phyloP scores from a whole-genome alignment of 139 green algal species.

The Coccomyxa sp. region DNA sequence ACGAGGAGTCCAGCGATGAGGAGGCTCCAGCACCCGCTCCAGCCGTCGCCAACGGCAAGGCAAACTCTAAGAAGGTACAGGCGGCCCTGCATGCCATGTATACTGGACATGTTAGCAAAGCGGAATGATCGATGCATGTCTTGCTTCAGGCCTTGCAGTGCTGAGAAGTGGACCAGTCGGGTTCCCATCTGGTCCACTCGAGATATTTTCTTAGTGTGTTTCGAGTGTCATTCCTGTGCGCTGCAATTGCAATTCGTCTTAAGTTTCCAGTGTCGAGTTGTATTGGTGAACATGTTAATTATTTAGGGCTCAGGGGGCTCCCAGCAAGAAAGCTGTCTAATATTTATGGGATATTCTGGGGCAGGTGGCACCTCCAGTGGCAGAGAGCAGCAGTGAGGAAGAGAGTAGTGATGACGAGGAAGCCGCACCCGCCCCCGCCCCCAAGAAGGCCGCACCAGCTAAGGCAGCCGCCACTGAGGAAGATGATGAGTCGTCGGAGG shows the following conservation, averaged over 20 bases:
- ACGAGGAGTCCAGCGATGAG: slow-evolving; percentile 12
- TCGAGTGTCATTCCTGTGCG: background rate
- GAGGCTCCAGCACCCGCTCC: background rate
- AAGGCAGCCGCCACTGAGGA: slow-evolving; percentile 11
- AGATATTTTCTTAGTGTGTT: no score
- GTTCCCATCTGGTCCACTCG: no score
- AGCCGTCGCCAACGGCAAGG: background rate
- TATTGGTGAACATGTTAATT: background rate
- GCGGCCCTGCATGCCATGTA: background rate
- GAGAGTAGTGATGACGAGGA: slow-evolving; percentile 20
- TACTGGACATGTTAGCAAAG: no score
- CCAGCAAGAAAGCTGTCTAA: background rate
- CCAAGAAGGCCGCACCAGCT: slow-evolving; percentile 17
- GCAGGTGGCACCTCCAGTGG: slow-evolving; percentile 1
- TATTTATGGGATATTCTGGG: no score
- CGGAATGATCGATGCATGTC: no score
- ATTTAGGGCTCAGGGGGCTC: no score
- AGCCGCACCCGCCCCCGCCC: background rate
- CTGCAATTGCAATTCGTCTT: background rate
- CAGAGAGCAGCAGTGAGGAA: slow-evolving; percentile 22
- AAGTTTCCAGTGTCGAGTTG: no score
- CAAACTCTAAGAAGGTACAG: background rate
- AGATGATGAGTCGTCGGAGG: slow-evolving; percentile 8
- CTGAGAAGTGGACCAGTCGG: no score
- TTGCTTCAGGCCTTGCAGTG: no score